A percentile compares a stretch with the other conserved stretches of the same genome.
These are phyloP conservation scores for Pythium periplocum DNA, from an alignment of 352 stramenopile genomes.

Conservation along the genomic window DNA sequence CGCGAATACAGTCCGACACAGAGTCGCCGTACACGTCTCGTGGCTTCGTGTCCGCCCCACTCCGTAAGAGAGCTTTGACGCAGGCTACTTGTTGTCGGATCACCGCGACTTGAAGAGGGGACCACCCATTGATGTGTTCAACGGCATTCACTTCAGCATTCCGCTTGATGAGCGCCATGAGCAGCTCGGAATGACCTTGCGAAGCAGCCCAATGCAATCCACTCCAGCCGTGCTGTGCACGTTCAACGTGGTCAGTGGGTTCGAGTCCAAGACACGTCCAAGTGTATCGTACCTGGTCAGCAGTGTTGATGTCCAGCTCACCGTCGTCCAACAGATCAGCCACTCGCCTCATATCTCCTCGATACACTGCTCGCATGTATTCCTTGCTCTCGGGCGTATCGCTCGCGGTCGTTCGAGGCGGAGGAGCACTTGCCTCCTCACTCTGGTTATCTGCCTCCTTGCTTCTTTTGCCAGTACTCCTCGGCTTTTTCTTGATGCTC, in stretches of 20 bases:
- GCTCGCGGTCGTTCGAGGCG: constrained; percentile 39
- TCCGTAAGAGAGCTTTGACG: constrained; percentile 38
- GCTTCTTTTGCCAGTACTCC: constrained; percentile 1
- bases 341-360: constrained; percentile 41
- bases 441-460: constrained; percentile 9
- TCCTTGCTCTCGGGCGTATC: constrained; percentile 48
- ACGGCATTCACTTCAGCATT: constrained; percentile 44
- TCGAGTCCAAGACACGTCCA: too few species aligned
- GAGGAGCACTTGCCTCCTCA: constrained; percentile 4
- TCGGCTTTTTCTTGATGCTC: constrained; percentile 2
- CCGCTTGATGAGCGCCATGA: constrained; percentile 39
- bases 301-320: constrained; percentile 37
- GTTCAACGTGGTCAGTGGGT: too few species aligned
- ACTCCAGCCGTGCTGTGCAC: constrained; percentile 65
- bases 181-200: constrained; percentile 47
- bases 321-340: constrained; percentile 45
- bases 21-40: constrained; percentile 54
- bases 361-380: constrained; percentile 62
- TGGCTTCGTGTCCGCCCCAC: constrained; percentile 30
- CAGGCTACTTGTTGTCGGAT: constrained; percentile 42
- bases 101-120: constrained; percentile 57
- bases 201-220: constrained; percentile 74
- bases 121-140: constrained; percentile 70
- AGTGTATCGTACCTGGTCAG: constrained; percentile 45
- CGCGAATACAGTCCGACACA: constrained; percentile 28